Conservation (phyloP, 169 alveolate species). For the Cyclospora cayetanensis region DNA sequence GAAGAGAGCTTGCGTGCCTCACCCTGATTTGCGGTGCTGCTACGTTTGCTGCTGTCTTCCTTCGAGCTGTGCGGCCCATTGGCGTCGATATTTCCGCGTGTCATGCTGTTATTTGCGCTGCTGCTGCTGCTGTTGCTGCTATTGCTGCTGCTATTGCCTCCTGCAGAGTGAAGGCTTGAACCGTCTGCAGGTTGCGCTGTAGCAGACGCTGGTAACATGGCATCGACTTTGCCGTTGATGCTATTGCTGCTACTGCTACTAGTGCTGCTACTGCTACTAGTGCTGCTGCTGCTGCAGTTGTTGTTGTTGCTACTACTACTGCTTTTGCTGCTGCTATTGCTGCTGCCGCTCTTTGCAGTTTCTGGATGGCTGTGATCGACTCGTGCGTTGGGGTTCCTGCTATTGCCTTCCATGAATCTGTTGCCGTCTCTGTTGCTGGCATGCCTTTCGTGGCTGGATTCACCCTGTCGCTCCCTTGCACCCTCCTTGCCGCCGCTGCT, state of each 20-base stretch:
- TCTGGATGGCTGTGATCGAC: neutral
- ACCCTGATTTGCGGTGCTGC: too few relatives aligned
- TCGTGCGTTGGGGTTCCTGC: neutral
- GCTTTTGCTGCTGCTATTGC: neutral
- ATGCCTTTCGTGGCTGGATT: neutral
- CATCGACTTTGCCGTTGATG: neutral
- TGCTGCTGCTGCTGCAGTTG: neutral
- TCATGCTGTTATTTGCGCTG: neutral
- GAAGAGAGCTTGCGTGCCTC: neutral
- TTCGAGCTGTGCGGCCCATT: too few relatives aligned
- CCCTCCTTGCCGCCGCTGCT: neutral
- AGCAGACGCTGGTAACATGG: neutral
- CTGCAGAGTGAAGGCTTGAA: too few relatives aligned
- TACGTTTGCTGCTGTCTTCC: neutral
- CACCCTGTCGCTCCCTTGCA: neutral
- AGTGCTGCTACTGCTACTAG: neutral
- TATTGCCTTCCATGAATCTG: constrained; percentile 1
- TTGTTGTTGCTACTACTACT: neutral
- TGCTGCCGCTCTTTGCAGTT: neutral
- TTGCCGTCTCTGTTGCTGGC: neutral
- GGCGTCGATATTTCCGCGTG: too few relatives aligned
- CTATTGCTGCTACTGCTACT: neutral
- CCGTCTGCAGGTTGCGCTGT: neutral
- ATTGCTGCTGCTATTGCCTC: constrained; percentile 14
- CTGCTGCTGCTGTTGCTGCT: constrained; percentile 6